These are phyloP conservation scores for Pulveroboletus ravenelii DNA, from an alignment of 768 basidiomycete genomes.

Conservation along the genomic window DNA sequence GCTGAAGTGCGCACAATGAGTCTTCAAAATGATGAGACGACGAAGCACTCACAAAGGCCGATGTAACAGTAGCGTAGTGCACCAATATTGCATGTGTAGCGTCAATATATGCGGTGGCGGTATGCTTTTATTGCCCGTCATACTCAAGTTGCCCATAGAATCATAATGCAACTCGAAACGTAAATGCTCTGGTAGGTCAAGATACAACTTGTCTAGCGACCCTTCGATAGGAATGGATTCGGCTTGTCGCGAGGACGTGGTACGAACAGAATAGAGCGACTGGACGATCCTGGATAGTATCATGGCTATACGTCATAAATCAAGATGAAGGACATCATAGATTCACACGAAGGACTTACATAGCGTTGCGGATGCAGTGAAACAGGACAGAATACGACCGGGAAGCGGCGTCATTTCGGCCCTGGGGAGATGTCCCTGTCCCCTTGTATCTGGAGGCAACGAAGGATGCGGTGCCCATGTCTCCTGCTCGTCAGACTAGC, in stretches of 20 bases:
- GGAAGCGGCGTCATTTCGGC: slow-evolving; percentile 31
- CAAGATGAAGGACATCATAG: neutral
- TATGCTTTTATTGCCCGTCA: slow-evolving; percentile 24
- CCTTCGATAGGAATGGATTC: slow-evolving; percentile 58
- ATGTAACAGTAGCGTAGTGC: slow-evolving; percentile 67
- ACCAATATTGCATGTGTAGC: slow-evolving; percentile 86
- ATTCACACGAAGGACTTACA: slow-evolving; percentile 41
- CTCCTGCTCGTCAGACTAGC: slow-evolving; percentile 63
- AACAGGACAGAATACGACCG: slow-evolving; percentile 62
- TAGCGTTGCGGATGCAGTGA: slow-evolving; percentile 68
- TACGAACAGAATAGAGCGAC: slow-evolving; percentile 63
- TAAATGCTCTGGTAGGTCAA: slow-evolving; percentile 64
- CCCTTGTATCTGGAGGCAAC: slow-evolving; percentile 29
- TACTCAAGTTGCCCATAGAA: slow-evolving; percentile 29
- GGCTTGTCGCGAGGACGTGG: slow-evolving; percentile 48
- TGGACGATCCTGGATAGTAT: slow-evolving; percentile 68
- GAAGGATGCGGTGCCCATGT: slow-evolving; percentile 42
- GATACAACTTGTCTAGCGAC: slow-evolving; percentile 67
- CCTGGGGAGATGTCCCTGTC: slow-evolving; percentile 24
- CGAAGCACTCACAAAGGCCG: slow-evolving; percentile 64
- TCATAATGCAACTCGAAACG: slow-evolving; percentile 51
- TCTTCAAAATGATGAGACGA: neutral
- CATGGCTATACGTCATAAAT: slow-evolving; percentile 42
- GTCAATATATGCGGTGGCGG: slow-evolving; percentile 65
- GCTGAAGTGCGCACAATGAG: slow-evolving; percentile 12